These are phyloP conservation scores for Citrus maxima DNA, from an alignment of 345 rosid genomes.

Conservation along the genomic window DNA sequence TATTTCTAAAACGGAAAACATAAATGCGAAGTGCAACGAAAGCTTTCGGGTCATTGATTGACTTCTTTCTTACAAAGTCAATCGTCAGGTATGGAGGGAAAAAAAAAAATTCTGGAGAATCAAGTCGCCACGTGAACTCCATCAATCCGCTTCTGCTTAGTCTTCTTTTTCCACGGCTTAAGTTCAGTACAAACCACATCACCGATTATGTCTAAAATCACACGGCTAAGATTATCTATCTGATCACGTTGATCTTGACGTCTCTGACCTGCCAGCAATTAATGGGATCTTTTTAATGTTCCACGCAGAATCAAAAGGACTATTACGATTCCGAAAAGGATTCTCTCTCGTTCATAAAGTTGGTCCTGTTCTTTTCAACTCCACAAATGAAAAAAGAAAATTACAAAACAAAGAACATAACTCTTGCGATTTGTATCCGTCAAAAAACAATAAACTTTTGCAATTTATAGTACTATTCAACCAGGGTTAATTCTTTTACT, in stretches of 20 bases:
- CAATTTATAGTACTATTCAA: not conserved
- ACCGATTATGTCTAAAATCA: not conserved
- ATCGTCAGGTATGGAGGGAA: not conserved
- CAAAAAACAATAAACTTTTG: no score
- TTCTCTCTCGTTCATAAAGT: not conserved
- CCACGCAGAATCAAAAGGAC: conserved; percentile 7
- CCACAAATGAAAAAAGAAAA: not conserved
- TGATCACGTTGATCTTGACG: conserved; percentile 32
- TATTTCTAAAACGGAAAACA: no score
- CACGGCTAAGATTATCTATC: conserved; percentile 24
- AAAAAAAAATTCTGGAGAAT: not conserved
- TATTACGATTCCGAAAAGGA: conserved; percentile 26
- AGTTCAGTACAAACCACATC: not conserved
- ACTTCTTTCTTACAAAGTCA: not conserved
- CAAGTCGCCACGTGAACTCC: not conserved
- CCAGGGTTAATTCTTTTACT: conserved; percentile 2
- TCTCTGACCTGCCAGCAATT: not conserved
- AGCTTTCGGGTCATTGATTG: not conserved
- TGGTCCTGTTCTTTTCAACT: not conserved
- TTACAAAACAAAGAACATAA: not conserved
- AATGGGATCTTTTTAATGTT: no score
- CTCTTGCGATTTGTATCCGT: not conserved
- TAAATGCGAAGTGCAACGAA: no score
- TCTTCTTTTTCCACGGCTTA: not conserved
- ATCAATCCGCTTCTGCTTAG: not conserved